phyloP scores from a whole-genome alignment of 2,329 filamentous ascomycete genomes.

The Berkeleyomyces basicola region DNA sequence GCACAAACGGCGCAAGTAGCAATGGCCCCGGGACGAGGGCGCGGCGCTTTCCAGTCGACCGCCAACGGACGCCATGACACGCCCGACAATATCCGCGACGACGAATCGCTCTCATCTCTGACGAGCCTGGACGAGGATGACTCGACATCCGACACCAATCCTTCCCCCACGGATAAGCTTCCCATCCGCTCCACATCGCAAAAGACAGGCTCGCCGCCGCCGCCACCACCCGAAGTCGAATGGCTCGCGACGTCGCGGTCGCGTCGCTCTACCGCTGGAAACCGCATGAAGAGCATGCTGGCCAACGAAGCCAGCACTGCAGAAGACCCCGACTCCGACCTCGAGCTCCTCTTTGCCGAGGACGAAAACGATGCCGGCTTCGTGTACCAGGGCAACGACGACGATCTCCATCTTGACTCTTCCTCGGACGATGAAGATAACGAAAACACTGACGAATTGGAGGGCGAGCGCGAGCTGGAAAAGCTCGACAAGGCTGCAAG shows the following conservation, averaged over 20 bases:
- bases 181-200: neutral
- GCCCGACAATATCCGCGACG: neutral
- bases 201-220: neutral
- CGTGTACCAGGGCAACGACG: constrained; percentile 38
- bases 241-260: constrained; percentile 58
- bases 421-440: constrained; percentile 71
- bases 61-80: neutral
- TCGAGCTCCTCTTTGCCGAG: constrained; percentile 62
- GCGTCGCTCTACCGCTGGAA: constrained; percentile 68
- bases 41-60: neutral
- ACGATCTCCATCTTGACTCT: constrained; percentile 72
- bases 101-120: constrained; percentile 10
- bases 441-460: constrained; percentile 46
- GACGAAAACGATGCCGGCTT: constrained; percentile 54
- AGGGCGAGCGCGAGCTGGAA: constrained; percentile 77
- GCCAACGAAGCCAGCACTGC: constrained; percentile 38
- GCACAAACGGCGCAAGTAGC: constrained; percentile 1
- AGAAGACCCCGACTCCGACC: constrained; percentile 43
- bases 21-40: neutral
- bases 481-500: constrained; percentile 54
- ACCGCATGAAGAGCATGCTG: constrained; percentile 63
- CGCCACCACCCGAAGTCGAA: constrained; percentile 29
- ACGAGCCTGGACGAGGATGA: constrained; percentile 9
- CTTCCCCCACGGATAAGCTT: neutral
- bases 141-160: neutral